Conservation (phyloP, 192 early-diverging fungal species). For the Linnemannia elongata region DNA sequence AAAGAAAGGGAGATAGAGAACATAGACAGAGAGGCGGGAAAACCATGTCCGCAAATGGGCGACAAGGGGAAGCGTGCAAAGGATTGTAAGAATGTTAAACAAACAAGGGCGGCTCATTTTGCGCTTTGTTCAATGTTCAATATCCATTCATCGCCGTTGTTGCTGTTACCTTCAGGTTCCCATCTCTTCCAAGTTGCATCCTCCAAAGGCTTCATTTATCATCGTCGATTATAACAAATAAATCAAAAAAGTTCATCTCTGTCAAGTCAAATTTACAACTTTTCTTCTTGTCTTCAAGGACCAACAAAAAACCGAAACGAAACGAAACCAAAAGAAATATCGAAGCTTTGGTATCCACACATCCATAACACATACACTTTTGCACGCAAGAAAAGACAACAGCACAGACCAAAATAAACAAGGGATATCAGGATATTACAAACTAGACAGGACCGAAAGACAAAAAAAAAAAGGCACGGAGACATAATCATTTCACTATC, state of each 20-base stretch:
- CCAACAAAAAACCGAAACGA: background rate
- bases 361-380: no score
- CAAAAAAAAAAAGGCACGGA: constrained; percentile 6
- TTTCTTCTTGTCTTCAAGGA: background rate
- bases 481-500: background rate
- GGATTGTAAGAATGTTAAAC: background rate
- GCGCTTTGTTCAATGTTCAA: background rate
- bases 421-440: background rate
- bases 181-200: background rate
- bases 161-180: background rate
- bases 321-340: no score
- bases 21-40: background rate
- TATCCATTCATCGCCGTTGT: background rate
- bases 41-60: background rate
- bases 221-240: background rate
- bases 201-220: background rate
- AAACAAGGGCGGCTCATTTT: background rate
- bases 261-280: background rate
- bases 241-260: background rate
- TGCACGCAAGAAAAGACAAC: background rate
- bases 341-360: no score
- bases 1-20: background rate
- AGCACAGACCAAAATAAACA: background rate
- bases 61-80: background rate
- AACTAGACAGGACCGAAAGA: background rate